Conservation (phyloP, 495 filamentous ascomycete genomes). For the Parathielavia hyrcaniae region DNA sequence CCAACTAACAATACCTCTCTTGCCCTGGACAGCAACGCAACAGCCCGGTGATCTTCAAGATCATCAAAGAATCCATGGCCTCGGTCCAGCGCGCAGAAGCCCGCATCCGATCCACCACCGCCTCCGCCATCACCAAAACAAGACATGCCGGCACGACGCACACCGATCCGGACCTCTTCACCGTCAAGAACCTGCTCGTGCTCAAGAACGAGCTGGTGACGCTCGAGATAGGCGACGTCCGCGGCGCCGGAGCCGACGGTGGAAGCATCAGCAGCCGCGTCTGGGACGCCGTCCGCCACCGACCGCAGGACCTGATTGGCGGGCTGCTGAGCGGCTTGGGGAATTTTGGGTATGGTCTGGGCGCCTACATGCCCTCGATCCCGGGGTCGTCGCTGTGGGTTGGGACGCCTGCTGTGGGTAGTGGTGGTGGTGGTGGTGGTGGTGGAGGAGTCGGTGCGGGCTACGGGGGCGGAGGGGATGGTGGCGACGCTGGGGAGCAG, state of each 20-base stretch:
- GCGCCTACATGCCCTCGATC: constrained; percentile 19
- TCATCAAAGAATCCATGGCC: constrained; percentile 43
- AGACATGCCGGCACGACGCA: constrained; percentile 5
- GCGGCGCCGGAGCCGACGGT: constrained; percentile 35
- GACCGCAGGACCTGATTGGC: constrained; percentile 36
- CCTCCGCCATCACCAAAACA: constrained; percentile 12
- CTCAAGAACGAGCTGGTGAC: constrained; percentile 87
- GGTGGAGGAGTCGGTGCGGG: neutral
- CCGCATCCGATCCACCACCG: constrained; percentile 37
- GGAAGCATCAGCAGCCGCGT: constrained; percentile 46
- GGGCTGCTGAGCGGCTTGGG: constrained; percentile 32
- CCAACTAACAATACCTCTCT: constrained; percentile 42
- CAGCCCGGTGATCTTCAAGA: constrained; percentile 45
- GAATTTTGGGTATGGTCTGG: constrained; percentile 5
- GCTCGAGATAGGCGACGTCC: constrained; percentile 84
- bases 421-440: neutral
- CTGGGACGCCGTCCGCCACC: constrained; percentile 59
- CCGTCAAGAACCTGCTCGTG: constrained; percentile 84
- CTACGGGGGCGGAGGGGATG: neutral
- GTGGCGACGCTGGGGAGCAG: constrained; percentile 68
- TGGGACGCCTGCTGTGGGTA: constrained; percentile 6
- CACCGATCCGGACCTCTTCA: constrained; percentile 73
- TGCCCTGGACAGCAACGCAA: constrained; percentile 43
- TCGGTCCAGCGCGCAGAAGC: constrained; percentile 49
- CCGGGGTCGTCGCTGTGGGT: constrained; percentile 34